Percentiles rank a stretch among this genome's conserved stretches.
Evolutionary conservation across 2,329 filamentous ascomycete genomes (phyloP).

Genomic region (Gnomoniopsis smithogilvyi): DNA sequence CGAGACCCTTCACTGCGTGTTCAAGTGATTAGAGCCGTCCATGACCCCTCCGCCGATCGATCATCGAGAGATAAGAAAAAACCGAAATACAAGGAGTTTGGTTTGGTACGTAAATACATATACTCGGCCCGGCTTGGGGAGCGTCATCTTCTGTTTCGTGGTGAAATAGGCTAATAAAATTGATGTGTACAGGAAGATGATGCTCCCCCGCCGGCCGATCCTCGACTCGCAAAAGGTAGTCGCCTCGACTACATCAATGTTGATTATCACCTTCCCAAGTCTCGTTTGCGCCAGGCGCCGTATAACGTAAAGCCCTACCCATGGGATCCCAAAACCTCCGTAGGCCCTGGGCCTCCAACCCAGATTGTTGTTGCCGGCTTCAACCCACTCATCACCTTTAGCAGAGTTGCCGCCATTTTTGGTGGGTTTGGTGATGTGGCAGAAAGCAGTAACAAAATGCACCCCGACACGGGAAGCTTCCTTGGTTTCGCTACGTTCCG

Average conservation of each 20-base stretch:
- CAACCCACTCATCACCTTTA: conserved; percentile 80
- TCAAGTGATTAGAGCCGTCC: conserved; percentile 56
- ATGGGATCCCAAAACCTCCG: conserved; percentile 78
- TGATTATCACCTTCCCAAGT: conserved; percentile 68
- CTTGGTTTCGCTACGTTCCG: conserved; percentile 90
- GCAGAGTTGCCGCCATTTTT: conserved; percentile 73
- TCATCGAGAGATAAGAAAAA: conserved; percentile 52
- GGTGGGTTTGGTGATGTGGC: conserved; percentile 82
- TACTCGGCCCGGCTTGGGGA: conserved; percentile 44
- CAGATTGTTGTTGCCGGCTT: conserved; percentile 96
- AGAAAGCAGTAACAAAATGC: conserved; percentile 89
- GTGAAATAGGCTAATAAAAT: conserved; percentile 41
- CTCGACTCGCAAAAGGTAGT: conserved; percentile 71
- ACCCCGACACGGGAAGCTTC: conserved; percentile 91
- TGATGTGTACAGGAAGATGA: conserved; percentile 69
- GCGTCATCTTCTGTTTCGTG: conserved; percentile 48
- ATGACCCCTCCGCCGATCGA: conserved; percentile 58
- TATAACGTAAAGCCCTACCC: conserved; percentile 80
- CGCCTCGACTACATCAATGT: conserved; percentile 65
- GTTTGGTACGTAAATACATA: conserved; percentile 59
- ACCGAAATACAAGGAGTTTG: conserved; percentile 61
- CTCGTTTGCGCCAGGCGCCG: conserved; percentile 66
- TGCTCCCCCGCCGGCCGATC: conserved; percentile 70
- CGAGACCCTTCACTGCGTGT: conserved; percentile 53
- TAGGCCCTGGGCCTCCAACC: conserved; percentile 84